Evolutionary conservation across 2,329 filamentous ascomycete genomes (phyloP).

Genomic region (Magnaporthales sp.): DNA sequence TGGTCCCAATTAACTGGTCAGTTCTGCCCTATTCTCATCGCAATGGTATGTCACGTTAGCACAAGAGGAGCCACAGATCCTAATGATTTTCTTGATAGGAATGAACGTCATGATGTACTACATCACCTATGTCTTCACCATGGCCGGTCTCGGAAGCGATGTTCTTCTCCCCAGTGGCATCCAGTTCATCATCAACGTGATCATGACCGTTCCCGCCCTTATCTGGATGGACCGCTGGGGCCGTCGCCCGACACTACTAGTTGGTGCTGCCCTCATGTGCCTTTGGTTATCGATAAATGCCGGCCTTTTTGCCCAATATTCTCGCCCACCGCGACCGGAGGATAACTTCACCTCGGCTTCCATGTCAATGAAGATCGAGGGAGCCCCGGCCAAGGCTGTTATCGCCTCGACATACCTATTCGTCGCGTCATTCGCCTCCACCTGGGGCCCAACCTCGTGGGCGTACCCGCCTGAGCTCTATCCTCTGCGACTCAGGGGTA

Average conservation of each 20-base stretch:
- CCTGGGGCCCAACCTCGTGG: slow-evolving; percentile 35
- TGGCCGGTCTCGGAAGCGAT: slow-evolving; percentile 57
- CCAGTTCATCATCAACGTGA: slow-evolving; percentile 71
- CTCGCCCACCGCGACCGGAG: slow-evolving; percentile 20
- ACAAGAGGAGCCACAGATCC: too few species aligned
- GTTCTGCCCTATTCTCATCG: too few species aligned
- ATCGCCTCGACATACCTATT: slow-evolving; percentile 60
- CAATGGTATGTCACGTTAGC: too few species aligned
- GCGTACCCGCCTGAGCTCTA: slow-evolving; percentile 39
- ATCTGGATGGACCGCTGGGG: slow-evolving; percentile 70
- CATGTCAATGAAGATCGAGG: slow-evolving; percentile 37
- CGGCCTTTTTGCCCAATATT: slow-evolving; percentile 34
- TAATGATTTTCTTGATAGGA: slow-evolving; percentile 49
- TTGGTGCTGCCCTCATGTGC: slow-evolving; percentile 57
- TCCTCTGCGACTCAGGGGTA: slow-evolving; percentile 29
- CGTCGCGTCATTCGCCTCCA: slow-evolving; percentile 39
- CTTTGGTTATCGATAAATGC: slow-evolving; percentile 38
- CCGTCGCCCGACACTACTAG: slow-evolving; percentile 57
- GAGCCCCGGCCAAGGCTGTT: slow-evolving; percentile 43
- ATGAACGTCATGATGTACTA: slow-evolving; percentile 74
- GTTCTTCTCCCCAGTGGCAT: slow-evolving; percentile 60
- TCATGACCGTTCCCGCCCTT: slow-evolving; percentile 69
- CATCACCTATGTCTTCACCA: slow-evolving; percentile 61
- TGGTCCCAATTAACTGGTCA: slow-evolving; percentile 64
- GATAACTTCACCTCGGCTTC: slow-evolving; percentile 27